phyloP scores from a whole-genome alignment of 768 basidiomycete genomes.

The Vishniacozyma victoriae region DNA sequence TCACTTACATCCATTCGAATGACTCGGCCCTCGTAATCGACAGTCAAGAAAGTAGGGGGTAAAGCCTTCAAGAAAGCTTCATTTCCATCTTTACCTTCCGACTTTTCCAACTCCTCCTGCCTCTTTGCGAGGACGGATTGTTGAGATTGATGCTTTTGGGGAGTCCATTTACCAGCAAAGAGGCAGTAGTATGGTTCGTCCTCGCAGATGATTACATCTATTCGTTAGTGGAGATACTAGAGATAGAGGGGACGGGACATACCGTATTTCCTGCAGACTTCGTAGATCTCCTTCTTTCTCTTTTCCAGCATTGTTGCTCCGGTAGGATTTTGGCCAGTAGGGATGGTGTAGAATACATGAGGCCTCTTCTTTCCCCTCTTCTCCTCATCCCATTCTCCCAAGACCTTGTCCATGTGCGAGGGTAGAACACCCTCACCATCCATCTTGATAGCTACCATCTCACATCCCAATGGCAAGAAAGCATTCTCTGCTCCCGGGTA shows the following conservation, averaged over 20 bases:
- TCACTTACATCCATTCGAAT: conserved; percentile 65
- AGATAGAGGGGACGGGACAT: conserved; percentile 4
- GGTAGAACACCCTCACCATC: conserved; percentile 68
- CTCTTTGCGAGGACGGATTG: conserved; percentile 22
- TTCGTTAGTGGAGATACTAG: not conserved
- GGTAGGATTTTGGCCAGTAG: conserved; percentile 79
- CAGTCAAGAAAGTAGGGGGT: conserved; percentile 54
- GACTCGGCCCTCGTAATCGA: conserved; percentile 76
- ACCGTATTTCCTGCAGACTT: conserved; percentile 77
- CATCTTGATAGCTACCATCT: conserved; percentile 53
- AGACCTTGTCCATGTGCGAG: conserved; percentile 56
- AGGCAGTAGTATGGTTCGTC: conserved; percentile 75
- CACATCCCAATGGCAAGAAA: conserved; percentile 27
- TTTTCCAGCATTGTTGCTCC: conserved; percentile 62
- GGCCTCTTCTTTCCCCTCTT: conserved; percentile 57
- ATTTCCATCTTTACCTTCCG: conserved; percentile 47
- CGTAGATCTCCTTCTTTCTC: conserved; percentile 73
- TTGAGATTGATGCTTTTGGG: conserved; percentile 41
- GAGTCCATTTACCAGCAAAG: conserved; percentile 41
- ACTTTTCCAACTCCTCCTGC: conserved; percentile 18
- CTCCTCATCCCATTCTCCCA: conserved; percentile 63
- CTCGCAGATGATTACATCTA: conserved; percentile 74
- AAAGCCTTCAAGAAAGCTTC: conserved; percentile 55
- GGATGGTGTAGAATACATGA: conserved; percentile 51
- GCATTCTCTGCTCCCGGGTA: conserved; percentile 58